Evolutionary conservation across 192 early-diverging fungal genomes (phyloP).

Genomic region (Podila epigama): DNA sequence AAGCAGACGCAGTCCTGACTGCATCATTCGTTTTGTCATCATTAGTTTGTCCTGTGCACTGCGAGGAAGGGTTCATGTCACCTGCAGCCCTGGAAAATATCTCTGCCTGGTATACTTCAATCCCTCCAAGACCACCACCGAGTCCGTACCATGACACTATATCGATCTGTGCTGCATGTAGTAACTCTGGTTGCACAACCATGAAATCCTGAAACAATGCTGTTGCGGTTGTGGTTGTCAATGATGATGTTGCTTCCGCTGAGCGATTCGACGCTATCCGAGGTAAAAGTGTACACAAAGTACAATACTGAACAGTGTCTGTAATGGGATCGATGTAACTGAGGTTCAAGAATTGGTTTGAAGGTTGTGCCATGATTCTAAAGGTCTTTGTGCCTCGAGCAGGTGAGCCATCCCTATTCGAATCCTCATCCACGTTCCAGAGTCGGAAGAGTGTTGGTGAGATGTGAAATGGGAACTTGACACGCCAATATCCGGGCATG

Average conservation of each 20-base stretch:
- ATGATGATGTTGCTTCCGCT: background rate
- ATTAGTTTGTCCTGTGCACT: background rate
- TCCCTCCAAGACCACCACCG: constrained; percentile 50
- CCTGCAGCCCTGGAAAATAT: constrained; percentile 23
- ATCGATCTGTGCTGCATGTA: constrained; percentile 64
- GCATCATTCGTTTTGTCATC: background rate
- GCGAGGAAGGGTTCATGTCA: constrained; percentile 9
- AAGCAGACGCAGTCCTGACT: no score
- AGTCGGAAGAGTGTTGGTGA: constrained; percentile 72
- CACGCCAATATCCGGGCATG: constrained; percentile 73
- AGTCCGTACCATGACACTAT: constrained; percentile 63
- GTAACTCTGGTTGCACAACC: constrained; percentile 42
- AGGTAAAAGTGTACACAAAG: constrained; percentile 42
- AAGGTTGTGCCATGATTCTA: constrained; percentile 63
- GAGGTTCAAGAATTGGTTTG: constrained; percentile 64
- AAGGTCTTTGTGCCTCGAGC: constrained; percentile 72
- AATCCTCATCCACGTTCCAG: constrained; percentile 56
- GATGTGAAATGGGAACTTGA: constrained; percentile 59
- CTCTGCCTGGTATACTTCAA: constrained; percentile 45
- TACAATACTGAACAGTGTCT: constrained; percentile 45
- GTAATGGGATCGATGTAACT: constrained; percentile 71
- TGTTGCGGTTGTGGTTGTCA: background rate
- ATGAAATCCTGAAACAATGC: constrained; percentile 55
- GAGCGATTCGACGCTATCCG: background rate
- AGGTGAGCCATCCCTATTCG: constrained; percentile 32